Percentiles rank a stretch among this genome's conserved stretches.
Evolutionary conservation across 805 yeast species (phyloP).

Genomic region (Lipomyces yamanashiensis): DNA sequence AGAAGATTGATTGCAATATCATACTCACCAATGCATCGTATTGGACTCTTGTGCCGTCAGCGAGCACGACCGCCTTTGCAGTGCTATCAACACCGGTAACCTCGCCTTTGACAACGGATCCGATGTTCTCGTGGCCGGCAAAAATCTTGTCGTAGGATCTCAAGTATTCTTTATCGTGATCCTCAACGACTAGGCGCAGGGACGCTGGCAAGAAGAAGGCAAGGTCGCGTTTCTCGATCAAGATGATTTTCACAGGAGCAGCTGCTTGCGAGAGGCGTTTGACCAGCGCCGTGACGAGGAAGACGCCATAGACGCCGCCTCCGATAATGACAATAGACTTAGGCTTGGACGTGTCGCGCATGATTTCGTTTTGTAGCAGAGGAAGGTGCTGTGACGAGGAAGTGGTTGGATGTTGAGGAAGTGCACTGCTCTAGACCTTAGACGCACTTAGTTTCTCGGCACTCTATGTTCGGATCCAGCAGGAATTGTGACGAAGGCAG

Average conservation of each 20-base stretch:
- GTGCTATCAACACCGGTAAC: slow-evolving; percentile 9
- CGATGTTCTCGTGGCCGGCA: slow-evolving; percentile 1
- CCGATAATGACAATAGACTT: slow-evolving; percentile 16
- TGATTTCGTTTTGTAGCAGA: neutral
- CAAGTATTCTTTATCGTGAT: slow-evolving; percentile 17
- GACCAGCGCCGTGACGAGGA: neutral
- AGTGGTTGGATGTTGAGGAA: neutral
- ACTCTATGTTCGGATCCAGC: no score
- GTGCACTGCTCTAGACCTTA: no score
- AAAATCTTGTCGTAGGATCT: slow-evolving; percentile 23
- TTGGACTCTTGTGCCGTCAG: slow-evolving; percentile 7
- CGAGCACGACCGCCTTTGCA: slow-evolving; percentile 11
- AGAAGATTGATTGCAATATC: neutral
- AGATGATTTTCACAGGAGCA: slow-evolving; percentile 2
- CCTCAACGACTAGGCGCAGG: slow-evolving; percentile 23
- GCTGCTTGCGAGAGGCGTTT: neutral
- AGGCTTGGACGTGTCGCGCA: neutral
- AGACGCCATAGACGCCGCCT: slow-evolving; percentile 16
- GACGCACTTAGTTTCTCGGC: no score
- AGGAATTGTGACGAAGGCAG: no score
- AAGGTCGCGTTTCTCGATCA: slow-evolving; percentile 23
- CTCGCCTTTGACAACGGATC: slow-evolving; percentile 7
- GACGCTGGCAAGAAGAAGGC: slow-evolving; percentile 18
- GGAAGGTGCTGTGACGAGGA: neutral
- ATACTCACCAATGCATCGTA: slow-evolving; percentile 25